A percentile compares a stretch with the other conserved stretches of the same genome.
These are phyloP conservation scores for Tetrastigma voinierianum DNA, from an alignment of 164 flowering plant genomes.

Conservation along the genomic window DNA sequence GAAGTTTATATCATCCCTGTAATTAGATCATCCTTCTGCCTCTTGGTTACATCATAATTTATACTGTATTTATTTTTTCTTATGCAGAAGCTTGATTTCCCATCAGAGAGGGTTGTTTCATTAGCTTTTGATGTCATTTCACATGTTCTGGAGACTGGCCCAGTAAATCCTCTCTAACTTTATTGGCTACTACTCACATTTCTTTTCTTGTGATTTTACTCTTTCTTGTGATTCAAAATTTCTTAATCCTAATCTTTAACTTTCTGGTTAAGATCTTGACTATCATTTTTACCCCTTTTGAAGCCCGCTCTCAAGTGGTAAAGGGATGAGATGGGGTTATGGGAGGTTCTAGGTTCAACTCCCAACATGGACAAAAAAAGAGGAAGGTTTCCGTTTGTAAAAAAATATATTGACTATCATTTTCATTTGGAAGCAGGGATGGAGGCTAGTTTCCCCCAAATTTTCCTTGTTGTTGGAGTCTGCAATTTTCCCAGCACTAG, in stretches of 20 bases:
- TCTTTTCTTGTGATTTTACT: background rate
- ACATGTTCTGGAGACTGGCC: conserved; percentile 74
- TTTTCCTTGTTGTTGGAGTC: conserved; percentile 58
- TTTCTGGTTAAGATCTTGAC: background rate
- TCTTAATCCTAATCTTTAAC: background rate
- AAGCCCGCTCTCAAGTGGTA: too few relatives aligned
- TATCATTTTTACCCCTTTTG: background rate
- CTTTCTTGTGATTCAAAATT: background rate
- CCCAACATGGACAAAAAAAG: too few relatives aligned
- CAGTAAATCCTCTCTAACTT: conserved; percentile 39
- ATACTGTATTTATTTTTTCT: conserved; percentile 1
- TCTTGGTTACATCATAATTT: background rate
- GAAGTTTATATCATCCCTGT: background rate
- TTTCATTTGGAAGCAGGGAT: conserved; percentile 53
- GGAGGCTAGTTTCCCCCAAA: conserved; percentile 80
- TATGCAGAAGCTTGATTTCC: conserved; percentile 63
- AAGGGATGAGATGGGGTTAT: too few relatives aligned
- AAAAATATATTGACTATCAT: background rate
- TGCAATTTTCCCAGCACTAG: conserved; percentile 70
- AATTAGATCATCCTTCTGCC: background rate
- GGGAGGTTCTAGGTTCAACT: too few relatives aligned
- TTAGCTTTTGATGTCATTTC: conserved; percentile 74
- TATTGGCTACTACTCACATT: conserved; percentile 1
- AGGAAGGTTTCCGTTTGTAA: too few relatives aligned
- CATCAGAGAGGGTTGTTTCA: conserved; percentile 64